These are phyloP conservation scores for Euphrasia arctica DNA, from an alignment of 305 asterid species.

Conservation along the genomic window DNA sequence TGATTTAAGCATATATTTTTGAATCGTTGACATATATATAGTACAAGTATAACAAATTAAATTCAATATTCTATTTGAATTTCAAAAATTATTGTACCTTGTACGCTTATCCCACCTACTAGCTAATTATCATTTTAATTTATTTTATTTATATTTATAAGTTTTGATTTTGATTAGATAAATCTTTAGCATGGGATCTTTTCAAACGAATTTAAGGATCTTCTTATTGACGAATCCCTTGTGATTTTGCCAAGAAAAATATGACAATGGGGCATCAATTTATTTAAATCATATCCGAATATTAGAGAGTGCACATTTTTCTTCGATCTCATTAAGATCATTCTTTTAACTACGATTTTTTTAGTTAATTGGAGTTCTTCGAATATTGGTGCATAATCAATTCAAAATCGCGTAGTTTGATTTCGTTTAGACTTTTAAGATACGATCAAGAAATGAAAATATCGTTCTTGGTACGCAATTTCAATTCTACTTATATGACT, in stretches of 20 bases:
- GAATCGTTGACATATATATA: no score
- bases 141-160: neutral
- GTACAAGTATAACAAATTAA: no score
- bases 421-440: no score
- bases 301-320: slow-evolving; percentile 18
- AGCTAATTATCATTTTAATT: neutral
- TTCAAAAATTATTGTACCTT: no score
- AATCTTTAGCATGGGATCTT: slow-evolving; percentile 17
- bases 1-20: neutral
- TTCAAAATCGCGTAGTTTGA: no score
- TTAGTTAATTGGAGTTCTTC: neutral
- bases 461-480: no score
- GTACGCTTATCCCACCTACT: no score
- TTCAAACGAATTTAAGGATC: slow-evolving; percentile 28
- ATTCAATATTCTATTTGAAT: no score
- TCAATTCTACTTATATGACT: no score
- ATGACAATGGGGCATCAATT: slow-evolving; percentile 16
- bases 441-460: no score
- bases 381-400: no score
- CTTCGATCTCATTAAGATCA: slow-evolving; percentile 24
- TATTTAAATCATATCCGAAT: slow-evolving; percentile 20
- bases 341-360: slow-evolving; percentile 11
- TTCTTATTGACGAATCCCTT: slow-evolving; percentile 23
- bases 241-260: slow-evolving; percentile 15
- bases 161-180: neutral